Conservation (phyloP, 768 basidiomycete genomes). For the Coprinopsis sp. region DNA sequence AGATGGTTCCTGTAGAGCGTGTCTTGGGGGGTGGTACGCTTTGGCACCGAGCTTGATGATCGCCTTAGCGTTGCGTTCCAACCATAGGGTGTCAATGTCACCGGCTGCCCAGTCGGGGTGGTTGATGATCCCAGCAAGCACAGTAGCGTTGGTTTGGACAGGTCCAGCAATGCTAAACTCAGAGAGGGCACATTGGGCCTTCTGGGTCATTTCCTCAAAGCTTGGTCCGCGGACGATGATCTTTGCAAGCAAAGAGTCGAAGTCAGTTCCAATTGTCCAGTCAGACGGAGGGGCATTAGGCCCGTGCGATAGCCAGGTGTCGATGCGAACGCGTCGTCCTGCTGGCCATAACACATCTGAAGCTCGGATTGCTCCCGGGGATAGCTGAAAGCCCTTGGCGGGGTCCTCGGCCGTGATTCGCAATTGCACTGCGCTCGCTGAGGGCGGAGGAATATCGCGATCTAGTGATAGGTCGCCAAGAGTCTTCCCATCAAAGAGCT, state of each 20-base stretch:
- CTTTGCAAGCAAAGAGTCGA: constrained; percentile 87
- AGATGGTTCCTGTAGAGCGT: neutral
- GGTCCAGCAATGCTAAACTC: constrained; percentile 75
- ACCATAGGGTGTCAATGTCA: constrained; percentile 32
- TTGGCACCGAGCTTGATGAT: constrained; percentile 19
- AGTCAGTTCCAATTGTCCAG: constrained; percentile 58
- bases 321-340: constrained; percentile 82
- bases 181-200: constrained; percentile 75
- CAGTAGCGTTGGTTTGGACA: constrained; percentile 27
- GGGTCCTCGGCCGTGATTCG: constrained; percentile 90
- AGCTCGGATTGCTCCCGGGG: constrained; percentile 78
- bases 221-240: constrained; percentile 73
- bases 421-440: constrained; percentile 80
- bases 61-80: constrained; percentile 26
- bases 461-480: constrained; percentile 68
- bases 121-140: constrained; percentile 28
- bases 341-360: constrained; percentile 66
- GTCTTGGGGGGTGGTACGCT: neutral
- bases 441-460: constrained; percentile 62
- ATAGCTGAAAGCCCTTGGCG: constrained; percentile 68
- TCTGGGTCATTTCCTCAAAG: constrained; percentile 79
- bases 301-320: constrained; percentile 78
- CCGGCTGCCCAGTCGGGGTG: constrained; percentile 28
- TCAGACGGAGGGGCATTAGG: constrained; percentile 42
- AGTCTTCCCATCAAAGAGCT: constrained; percentile 68